A percentile compares a stretch with the other conserved stretches of the same genome.
Evolutionary conservation across 192 early-diverging fungal species (phyloP).

Genomic region (Neocallimastix lanati): DNA sequence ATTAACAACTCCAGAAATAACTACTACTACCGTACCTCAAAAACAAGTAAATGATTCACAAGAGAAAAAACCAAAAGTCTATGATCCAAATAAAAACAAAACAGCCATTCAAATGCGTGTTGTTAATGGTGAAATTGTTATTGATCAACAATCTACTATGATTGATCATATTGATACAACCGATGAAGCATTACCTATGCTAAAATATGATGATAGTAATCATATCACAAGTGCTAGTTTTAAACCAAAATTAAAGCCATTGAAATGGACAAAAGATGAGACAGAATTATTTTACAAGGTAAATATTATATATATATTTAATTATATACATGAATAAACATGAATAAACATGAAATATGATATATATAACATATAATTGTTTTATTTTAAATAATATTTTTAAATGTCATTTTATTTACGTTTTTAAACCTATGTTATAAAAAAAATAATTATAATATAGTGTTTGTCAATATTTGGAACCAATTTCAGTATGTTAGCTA

Average conservation of each 20-base stretch:
- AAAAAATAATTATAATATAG: no score
- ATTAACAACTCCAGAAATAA: not conserved
- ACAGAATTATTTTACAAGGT: not conserved
- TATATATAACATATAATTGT: no score
- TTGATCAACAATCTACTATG: not conserved
- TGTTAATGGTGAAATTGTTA: not conserved
- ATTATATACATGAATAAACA: no score
- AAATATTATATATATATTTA: not conserved
- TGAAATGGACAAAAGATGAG: not conserved
- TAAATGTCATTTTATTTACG: no score
- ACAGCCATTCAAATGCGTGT: not conserved
- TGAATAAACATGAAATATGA: no score
- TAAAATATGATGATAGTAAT: not conserved
- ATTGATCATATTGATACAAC: not conserved
- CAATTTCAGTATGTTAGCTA: not conserved
- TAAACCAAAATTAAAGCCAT: not conserved
- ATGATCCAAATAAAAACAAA: not conserved
- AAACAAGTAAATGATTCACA: not conserved
- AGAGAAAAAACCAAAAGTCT: not conserved
- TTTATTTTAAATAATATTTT: no score
- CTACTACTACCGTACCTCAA: not conserved
- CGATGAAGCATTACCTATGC: not conserved
- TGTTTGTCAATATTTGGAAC: not conserved
- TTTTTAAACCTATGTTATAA: no score
- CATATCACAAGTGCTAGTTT: not conserved